Conservation (phyloP, 495 filamentous ascomycete species). For the Bombardia bombarda region DNA sequence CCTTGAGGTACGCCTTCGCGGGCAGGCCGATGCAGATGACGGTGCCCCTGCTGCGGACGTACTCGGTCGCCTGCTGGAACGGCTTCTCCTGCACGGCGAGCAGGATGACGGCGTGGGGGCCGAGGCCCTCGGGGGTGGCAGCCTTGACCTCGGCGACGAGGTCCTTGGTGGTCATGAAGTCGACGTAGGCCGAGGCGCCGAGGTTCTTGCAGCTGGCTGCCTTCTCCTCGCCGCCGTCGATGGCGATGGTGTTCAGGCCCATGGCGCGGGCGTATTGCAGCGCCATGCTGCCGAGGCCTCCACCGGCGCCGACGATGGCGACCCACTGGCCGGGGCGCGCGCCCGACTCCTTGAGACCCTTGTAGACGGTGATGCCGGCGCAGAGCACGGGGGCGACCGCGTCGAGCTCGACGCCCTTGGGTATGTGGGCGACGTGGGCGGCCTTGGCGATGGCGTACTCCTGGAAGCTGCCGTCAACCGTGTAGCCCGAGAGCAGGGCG, state of each 20-base stretch:
- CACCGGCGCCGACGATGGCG: slow-evolving; percentile 82
- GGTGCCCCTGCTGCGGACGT: slow-evolving; percentile 69
- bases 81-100: slow-evolving; percentile 82
- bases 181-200: slow-evolving; percentile 65
- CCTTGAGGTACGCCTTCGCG: slow-evolving; percentile 65
- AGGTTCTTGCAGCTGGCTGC: slow-evolving; percentile 55
- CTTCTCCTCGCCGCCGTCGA: slow-evolving; percentile 78
- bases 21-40: slow-evolving; percentile 85
- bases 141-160: slow-evolving; percentile 77
- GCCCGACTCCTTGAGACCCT: slow-evolving; percentile 79
- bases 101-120: slow-evolving; percentile 81
- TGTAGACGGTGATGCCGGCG: slow-evolving; percentile 89
- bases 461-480: slow-evolving; percentile 88
- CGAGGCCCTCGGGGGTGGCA: slow-evolving; percentile 66
- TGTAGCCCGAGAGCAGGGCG: slow-evolving; percentile 75
- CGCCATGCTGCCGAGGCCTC: slow-evolving; percentile 76
- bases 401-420: slow-evolving; percentile 66
- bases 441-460: slow-evolving; percentile 86
- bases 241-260: slow-evolving; percentile 70
- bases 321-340: slow-evolving; percentile 67
- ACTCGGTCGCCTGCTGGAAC: slow-evolving; percentile 83
- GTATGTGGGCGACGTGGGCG: slow-evolving; percentile 69
- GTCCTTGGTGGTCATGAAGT: slow-evolving; percentile 66
- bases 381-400: slow-evolving; percentile 75
- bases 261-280: slow-evolving; percentile 84